phyloP scores from a whole-genome alignment of 805 yeast genomes.

The Barnettozyma siamensis region DNA sequence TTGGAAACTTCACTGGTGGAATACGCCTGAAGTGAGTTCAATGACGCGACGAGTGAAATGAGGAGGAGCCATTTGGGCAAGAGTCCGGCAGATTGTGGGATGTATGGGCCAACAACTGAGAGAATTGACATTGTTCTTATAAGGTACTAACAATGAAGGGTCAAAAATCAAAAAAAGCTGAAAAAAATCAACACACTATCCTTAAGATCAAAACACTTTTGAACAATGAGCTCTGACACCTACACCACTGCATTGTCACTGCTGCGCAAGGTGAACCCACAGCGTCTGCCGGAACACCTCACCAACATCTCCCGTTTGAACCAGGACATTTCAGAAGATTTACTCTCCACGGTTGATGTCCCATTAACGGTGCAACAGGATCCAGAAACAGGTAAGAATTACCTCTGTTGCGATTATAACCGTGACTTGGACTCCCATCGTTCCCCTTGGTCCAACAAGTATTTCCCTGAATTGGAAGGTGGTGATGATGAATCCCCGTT shows the following conservation, averaged over 20 bases:
- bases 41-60: constrained; percentile 83
- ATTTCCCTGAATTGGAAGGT: constrained; percentile 51
- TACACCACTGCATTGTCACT: constrained; percentile 77
- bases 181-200: not conserved
- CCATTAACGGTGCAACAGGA: constrained; percentile 50
- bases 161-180: too few species aligned
- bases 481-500: constrained; percentile 66
- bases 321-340: constrained; percentile 73
- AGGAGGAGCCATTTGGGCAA: constrained; percentile 76
- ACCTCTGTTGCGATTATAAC: constrained; percentile 86
- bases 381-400: constrained; percentile 48
- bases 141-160: too few species aligned
- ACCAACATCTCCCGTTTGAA: constrained; percentile 42
- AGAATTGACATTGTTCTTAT: constrained; percentile 25
- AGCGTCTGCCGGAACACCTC: constrained; percentile 41
- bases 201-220: too few species aligned
- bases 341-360: constrained; percentile 79
- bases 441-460: constrained; percentile 85
- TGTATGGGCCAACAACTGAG: constrained; percentile 29
- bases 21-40: constrained; percentile 87
- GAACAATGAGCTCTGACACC: constrained; percentile 36
- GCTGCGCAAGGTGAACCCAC: constrained; percentile 70
- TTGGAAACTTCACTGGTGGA: constrained; percentile 69
- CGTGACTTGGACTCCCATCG: constrained; percentile 90
- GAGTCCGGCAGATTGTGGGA: constrained; percentile 45